Base-by-base conservation (phyloP, 148 eudicot genomes). In the Camellia granthamiana region DNA sequence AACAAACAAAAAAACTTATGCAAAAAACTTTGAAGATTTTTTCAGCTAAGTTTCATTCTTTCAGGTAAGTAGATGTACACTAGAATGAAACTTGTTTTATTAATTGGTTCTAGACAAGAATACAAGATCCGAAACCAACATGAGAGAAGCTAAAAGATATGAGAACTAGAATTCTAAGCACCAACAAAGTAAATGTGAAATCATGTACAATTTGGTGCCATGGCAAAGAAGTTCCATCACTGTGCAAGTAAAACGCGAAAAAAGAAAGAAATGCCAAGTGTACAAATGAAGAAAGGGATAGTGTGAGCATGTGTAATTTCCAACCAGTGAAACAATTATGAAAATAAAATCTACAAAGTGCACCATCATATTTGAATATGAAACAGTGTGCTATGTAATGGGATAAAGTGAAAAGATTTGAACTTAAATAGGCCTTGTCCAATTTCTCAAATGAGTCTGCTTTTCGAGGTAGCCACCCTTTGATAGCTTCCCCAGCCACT, bases 401-500 rank as follows among this genome's bases (percentile, higher is more conserved):
- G 42, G 58, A 68, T 49, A 69, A 13, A 65, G 42, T 65, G 30
- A 6, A 51, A 64, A 78, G 54, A 12, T 16, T 54, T n/a, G 68
- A 73, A 74, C 69, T 63, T 77, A 67, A 74, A 62, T 55, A 84
- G 80, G 83, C 90, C 90, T 91, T 89, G 68, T 91, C 94, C 84
- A 91, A 81, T 81, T 91, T 91, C 83, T 89, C 90, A 77, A 91
- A 91, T 21, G 94, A 91, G 30, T 89, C 94, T 16, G 91, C 92
- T 75, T 77, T 88, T 66, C 92, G 85, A 73, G 94, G 94, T 66
- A 85, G 76, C 92, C 90, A 91, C 46, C 94, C 94, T 79, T 81
- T 89, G 79, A 91, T 88, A 65, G 94, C 92, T 84, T 91, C 94
- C 69, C 92, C 94, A 71, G 94, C 94, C 72, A 89, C 94, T n/a